phyloP scores from a whole-genome alignment of 73 alveolate species.

The Paramecium pentaurelia region DNA sequence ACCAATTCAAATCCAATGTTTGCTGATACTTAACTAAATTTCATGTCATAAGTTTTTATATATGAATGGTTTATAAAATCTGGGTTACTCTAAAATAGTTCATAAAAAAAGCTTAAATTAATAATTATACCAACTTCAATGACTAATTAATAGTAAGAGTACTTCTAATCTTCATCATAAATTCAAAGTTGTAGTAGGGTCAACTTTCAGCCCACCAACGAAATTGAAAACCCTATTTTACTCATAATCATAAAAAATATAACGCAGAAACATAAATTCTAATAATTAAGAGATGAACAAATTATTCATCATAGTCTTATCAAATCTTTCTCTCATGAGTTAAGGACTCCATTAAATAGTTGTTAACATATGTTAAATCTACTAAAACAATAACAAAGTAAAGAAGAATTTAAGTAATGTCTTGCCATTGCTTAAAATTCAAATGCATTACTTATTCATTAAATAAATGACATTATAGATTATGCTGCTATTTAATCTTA shows the following conservation, averaged over 20 bases:
- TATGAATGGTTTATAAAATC: not conserved
- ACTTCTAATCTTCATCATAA: not conserved
- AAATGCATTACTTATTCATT: too few relatives aligned
- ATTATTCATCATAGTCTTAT: not conserved
- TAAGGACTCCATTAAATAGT: slow-evolving; percentile 46
- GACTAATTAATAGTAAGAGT: not conserved
- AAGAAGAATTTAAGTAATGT: too few relatives aligned
- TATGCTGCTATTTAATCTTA: too few relatives aligned
- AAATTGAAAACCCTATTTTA: not conserved
- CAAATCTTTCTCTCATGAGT: slow-evolving; percentile 52
- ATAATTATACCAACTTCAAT: not conserved
- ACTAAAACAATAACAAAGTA: too few relatives aligned
- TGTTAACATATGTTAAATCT: not conserved
- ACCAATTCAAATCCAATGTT: not conserved
- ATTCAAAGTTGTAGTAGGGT: not conserved
- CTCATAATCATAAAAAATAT: not conserved
- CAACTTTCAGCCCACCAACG: not conserved
- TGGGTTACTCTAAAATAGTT: not conserved
- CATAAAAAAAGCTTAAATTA: too few relatives aligned
- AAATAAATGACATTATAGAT: too few relatives aligned
- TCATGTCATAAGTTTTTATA: too few relatives aligned
- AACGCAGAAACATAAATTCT: not conserved
- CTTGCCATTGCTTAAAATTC: too few relatives aligned
- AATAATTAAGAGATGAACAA: not conserved
- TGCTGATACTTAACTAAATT: too few relatives aligned